phyloP scores from a whole-genome alignment of 371 early-diverging fungal genomes.

The Mycotypha africana region DNA sequence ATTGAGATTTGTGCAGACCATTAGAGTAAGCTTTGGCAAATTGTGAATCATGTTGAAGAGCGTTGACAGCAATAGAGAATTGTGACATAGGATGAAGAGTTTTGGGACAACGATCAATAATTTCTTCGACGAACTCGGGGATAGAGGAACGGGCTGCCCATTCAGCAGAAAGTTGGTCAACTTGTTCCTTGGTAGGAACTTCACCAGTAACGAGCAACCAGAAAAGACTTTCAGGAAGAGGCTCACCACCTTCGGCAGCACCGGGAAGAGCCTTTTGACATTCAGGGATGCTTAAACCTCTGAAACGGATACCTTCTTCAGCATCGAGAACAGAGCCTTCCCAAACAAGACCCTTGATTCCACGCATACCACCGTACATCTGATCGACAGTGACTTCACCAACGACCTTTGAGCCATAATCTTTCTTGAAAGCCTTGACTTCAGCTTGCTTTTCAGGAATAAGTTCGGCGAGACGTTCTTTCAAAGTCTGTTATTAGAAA shows the following conservation, averaged over 20 bases:
- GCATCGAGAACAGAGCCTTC: slow-evolving; percentile 97
- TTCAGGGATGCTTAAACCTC: slow-evolving; percentile 94
- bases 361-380: slow-evolving; percentile 98
- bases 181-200: slow-evolving; percentile 93
- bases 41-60: slow-evolving; percentile 90
- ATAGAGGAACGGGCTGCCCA: slow-evolving; percentile 92
- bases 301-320: slow-evolving; percentile 98
- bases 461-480: slow-evolving; percentile 89
- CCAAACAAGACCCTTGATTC: slow-evolving; percentile 98
- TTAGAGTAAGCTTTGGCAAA: slow-evolving; percentile 95
- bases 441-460: slow-evolving; percentile 93
- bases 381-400: slow-evolving; percentile 96
- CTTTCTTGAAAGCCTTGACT: slow-evolving; percentile 88
- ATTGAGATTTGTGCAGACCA: slow-evolving; percentile 93
- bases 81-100: slow-evolving; percentile 99
- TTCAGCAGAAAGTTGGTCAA: slow-evolving; percentile 86
- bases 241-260: slow-evolving; percentile 85
- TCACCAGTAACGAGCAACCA: slow-evolving; percentile 98
- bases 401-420: slow-evolving; percentile 84
- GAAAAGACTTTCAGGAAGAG: slow-evolving; percentile 96
- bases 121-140: slow-evolving; percentile 91
- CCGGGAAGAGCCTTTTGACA: slow-evolving; percentile 89
- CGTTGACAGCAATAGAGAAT: slow-evolving; percentile 93
- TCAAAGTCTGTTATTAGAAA: slow-evolving; percentile 56
- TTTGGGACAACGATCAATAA: slow-evolving; percentile 95